These are phyloP conservation scores for Suillus sp. DNA, from an alignment of 768 basidiomycete species.

Conservation along the genomic window DNA sequence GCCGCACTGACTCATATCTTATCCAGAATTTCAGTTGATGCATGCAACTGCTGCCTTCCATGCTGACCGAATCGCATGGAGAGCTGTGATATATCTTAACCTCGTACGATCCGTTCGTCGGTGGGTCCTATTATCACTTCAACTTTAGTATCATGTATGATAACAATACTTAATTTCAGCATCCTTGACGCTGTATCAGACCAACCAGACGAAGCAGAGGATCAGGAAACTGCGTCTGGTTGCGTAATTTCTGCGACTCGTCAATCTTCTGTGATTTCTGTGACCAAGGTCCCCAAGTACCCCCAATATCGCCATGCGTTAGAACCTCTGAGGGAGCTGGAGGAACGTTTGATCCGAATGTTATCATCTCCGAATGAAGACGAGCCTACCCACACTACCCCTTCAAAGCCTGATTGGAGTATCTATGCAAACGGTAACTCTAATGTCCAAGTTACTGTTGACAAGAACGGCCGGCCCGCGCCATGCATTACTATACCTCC, in stretches of 20 bases:
- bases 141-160: neutral
- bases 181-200: conserved; percentile 74
- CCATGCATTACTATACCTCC: conserved; percentile 37
- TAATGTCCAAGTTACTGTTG: conserved; percentile 17
- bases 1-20: conserved; percentile 21
- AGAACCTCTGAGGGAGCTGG: conserved; percentile 69
- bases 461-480: conserved; percentile 47
- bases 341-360: conserved; percentile 65
- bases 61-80: conserved; percentile 82
- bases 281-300: conserved; percentile 56
- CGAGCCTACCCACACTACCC: conserved; percentile 55
- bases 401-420: conserved; percentile 42
- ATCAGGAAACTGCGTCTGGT: conserved; percentile 53
- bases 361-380: conserved; percentile 75
- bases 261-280: conserved; percentile 42
- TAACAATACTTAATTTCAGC: conserved; percentile 36
- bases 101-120: conserved; percentile 80
- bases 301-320: conserved; percentile 63
- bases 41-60: conserved; percentile 77
- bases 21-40: conserved; percentile 79
- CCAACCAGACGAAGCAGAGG: conserved; percentile 58
- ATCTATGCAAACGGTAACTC: conserved; percentile 24
- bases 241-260: conserved; percentile 52
- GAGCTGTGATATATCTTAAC: conserved; percentile 87
- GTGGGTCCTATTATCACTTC: conserved; percentile 39